Base-by-base conservation (phyloP, 176 grass and related monocot genomes). In the Bromus sterilis region DNA sequence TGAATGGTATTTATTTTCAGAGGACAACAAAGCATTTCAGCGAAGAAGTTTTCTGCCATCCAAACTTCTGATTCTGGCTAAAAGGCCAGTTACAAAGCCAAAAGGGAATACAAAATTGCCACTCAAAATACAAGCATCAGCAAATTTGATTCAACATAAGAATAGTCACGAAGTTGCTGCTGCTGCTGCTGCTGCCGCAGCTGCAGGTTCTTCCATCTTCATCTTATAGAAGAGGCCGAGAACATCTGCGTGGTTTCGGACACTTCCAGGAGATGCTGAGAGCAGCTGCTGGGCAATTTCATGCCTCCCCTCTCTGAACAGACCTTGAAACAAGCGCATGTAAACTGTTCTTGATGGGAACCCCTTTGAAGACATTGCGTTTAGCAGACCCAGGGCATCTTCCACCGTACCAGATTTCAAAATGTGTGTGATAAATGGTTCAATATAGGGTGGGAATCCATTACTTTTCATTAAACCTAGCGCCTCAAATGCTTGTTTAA, bases 401-500 rank as follows among this genome's bases (percentile, higher is more conserved):
- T 91, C 94, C 76, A 91, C 79, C 0, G 89, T 84, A 6, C 94
- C 94, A 21, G 89, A 91, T 72, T 91, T 91, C 4, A 84, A 87
- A 83, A 97, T 88, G 64, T 90, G 69, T 1, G 83, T 18, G 36
- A 94, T 75, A 36, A 86, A 89, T 39, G 91, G 89, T 71, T 91
- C 76, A 21, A 97, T 82, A 48, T 76, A 91, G 51, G 89, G 87
- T 7, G 82, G 87, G 66, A 90, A 86, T 4, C 87, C 85, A 66
- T 89, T 23, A 73, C 30, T 84, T 80, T 97, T 94, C 94, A 97
- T 97, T 80, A 94, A 81, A 57, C 63, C 78, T 41, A 91, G 40
- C 76, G 84, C 65, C 14, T 68, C 76, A 66, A 80, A 97, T 78
- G 91, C 85, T 89, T 88, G 87, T 84, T 89, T 85, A 26, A 88